Evolutionary conservation across 225 moss, liverwort and hornwort genomes (phyloP).

Genomic region (Physcomitrellopsis africana): DNA sequence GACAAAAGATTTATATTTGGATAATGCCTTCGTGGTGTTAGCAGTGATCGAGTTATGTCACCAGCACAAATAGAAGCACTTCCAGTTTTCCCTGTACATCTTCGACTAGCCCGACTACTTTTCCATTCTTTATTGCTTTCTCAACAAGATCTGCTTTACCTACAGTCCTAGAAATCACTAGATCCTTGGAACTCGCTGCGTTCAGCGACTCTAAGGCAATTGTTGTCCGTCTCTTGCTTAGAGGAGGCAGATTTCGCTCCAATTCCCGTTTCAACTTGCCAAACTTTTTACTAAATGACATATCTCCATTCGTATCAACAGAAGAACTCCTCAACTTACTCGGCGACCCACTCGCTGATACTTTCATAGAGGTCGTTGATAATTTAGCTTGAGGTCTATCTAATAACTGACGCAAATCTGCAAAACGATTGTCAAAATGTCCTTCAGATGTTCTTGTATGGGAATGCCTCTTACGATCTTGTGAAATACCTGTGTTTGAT

Average conservation of each 20-base stretch:
- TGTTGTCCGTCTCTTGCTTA: slow-evolving; percentile 12
- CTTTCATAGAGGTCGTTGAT: slow-evolving; percentile 21
- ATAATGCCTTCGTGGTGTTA: slow-evolving; percentile 6
- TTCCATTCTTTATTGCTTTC: slow-evolving; percentile 3
- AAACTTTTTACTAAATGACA: slow-evolving; percentile 10
- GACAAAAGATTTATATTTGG: background rate
- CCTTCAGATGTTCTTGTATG: slow-evolving; percentile 25
- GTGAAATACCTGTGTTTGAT: slow-evolving; percentile 13
- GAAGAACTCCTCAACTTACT: slow-evolving; percentile 16
- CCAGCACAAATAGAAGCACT: slow-evolving; percentile 1
- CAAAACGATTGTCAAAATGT: slow-evolving; percentile 9
- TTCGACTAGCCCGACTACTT: background rate
- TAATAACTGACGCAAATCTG: slow-evolving; percentile 29
- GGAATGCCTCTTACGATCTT: slow-evolving; percentile 32
- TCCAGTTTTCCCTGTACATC: slow-evolving; percentile 9
- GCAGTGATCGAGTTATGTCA: slow-evolving; percentile 1
- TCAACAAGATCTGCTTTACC: background rate
- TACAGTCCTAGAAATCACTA: background rate
- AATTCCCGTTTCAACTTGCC: slow-evolving; percentile 20
- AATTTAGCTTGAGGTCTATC: slow-evolving; percentile 20
- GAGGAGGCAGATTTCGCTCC: slow-evolving; percentile 24
- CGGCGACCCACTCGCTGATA: background rate
- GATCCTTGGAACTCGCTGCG: slow-evolving; percentile 21
- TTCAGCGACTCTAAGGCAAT: background rate
- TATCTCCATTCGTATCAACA: slow-evolving; percentile 14